Conservation (phyloP, 257 asterid species). For the Solanum corneliomulleri region DNA sequence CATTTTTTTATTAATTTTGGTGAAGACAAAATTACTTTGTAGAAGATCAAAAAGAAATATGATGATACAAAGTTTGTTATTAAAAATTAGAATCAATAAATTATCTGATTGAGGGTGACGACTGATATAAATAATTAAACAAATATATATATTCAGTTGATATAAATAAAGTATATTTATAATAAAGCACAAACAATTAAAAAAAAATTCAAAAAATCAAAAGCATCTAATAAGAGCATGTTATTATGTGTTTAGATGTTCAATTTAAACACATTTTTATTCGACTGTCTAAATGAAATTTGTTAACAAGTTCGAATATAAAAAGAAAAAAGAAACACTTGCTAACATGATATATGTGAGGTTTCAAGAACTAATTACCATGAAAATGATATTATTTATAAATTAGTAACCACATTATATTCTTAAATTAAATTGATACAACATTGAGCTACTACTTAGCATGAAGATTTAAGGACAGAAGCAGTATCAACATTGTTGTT, state of each 20-base stretch:
- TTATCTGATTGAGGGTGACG: no score
- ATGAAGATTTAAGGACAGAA: slow-evolving; percentile 10
- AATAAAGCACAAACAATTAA: neutral
- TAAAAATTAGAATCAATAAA: no score
- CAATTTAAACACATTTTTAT: neutral
- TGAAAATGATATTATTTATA: neutral
- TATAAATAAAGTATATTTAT: neutral
- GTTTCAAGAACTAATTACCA: neutral
- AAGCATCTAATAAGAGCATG: neutral
- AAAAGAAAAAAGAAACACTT: neutral
- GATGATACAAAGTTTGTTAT: neutral
- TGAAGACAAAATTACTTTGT: neutral
- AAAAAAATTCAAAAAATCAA: no score
- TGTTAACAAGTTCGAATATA: neutral
- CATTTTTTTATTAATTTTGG: neutral
- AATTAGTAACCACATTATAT: neutral
- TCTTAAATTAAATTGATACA: neutral
- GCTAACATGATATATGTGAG: neutral
- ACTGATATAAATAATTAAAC: no score
- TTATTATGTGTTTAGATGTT: neutral
- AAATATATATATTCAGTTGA: neutral
- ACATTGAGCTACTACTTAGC: neutral
- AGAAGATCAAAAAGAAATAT: neutral
- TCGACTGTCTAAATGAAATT: neutral
- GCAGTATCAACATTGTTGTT: neutral